A percentile compares a stretch with the other conserved stretches of the same genome.
phyloP scores from a whole-genome alignment of 1,284 basidiomycete genomes.

The Sporisorium graminicola region DNA sequence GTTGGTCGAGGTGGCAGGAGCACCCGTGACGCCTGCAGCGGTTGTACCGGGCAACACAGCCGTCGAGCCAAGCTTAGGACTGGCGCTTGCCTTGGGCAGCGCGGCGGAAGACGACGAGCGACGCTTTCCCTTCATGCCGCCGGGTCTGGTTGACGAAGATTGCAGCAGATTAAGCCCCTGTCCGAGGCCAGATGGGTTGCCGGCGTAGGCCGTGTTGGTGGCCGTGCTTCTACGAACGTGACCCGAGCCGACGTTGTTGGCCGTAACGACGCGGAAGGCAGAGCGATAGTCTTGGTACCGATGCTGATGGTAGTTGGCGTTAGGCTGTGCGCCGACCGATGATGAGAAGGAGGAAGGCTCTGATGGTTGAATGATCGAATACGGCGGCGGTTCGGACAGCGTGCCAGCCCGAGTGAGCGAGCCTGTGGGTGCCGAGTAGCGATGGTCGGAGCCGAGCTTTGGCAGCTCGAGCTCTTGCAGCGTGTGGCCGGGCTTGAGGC shows the following conservation, averaged over 20 bases:
- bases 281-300: slow-evolving; percentile 60
- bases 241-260: slow-evolving; percentile 48
- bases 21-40: not conserved
- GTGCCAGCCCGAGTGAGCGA: slow-evolving; percentile 52
- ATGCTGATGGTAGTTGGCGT: slow-evolving; percentile 64
- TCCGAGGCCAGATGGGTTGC: slow-evolving; percentile 25
- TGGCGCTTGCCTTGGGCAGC: slow-evolving; percentile 25
- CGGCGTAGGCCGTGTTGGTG: slow-evolving; percentile 9
- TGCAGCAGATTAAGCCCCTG: slow-evolving; percentile 35
- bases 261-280: slow-evolving; percentile 60
- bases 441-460: slow-evolving; percentile 46
- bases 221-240: slow-evolving; percentile 29
- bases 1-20: slow-evolving; percentile 11
- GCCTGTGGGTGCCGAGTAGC: slow-evolving; percentile 55
- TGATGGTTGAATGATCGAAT: slow-evolving; percentile 53
- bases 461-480: slow-evolving; percentile 62
- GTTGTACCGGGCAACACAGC: slow-evolving; percentile 5
- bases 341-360: slow-evolving; percentile 68
- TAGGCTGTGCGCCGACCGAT: slow-evolving; percentile 65
- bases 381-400: slow-evolving; percentile 56
- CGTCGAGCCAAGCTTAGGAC: slow-evolving; percentile 28
- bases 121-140: slow-evolving; percentile 25
- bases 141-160: slow-evolving; percentile 13
- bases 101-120: slow-evolving; percentile 20
- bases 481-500: slow-evolving; percentile 43